Conservation (phyloP, 495 filamentous ascomycete species). For the Xanthoparmelia taractica region DNA sequence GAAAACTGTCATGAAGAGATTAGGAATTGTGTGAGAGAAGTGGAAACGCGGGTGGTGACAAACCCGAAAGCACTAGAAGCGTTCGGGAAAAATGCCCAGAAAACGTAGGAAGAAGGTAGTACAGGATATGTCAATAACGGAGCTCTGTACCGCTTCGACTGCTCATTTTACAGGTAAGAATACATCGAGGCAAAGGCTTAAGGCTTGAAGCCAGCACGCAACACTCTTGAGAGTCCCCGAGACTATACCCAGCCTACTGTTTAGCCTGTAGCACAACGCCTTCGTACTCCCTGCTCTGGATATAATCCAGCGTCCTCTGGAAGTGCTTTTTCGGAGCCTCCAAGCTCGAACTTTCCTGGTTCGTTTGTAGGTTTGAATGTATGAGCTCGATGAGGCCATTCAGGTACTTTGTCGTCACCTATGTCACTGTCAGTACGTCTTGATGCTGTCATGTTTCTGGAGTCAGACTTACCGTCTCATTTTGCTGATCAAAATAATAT, state of each 20-base stretch:
- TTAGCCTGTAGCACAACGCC: slow-evolving; percentile 74
- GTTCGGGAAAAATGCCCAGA: not conserved
- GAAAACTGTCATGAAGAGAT: not conserved
- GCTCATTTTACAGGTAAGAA: not conserved
- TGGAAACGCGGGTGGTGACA: not conserved
- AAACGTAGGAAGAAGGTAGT: not conserved
- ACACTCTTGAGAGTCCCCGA: not conserved
- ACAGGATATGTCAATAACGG: not conserved
- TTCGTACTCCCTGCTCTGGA: slow-evolving; percentile 83
- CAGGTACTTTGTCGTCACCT: slow-evolving; percentile 95
- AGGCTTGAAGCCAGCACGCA: not conserved
- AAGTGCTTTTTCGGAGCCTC: slow-evolving; percentile 89
- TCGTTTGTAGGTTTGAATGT: slow-evolving; percentile 85
- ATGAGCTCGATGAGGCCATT: slow-evolving; percentile 98
- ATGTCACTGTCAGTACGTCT: slow-evolving; percentile 20
- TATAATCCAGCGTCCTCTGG: slow-evolving; percentile 87
- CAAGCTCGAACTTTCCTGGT: slow-evolving; percentile 68
- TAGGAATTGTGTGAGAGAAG: not conserved
- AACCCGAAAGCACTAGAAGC: not conserved
- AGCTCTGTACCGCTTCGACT: not conserved
- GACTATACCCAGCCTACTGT: slow-evolving; percentile 28
- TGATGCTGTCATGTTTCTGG: not conserved
- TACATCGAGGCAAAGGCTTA: not conserved
- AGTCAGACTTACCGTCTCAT: slow-evolving; percentile 68
- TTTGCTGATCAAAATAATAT: slow-evolving; percentile 98